These are phyloP conservation scores for Penicillium alfredii DNA, from an alignment of 495 filamentous ascomycete species.

Conservation along the genomic window DNA sequence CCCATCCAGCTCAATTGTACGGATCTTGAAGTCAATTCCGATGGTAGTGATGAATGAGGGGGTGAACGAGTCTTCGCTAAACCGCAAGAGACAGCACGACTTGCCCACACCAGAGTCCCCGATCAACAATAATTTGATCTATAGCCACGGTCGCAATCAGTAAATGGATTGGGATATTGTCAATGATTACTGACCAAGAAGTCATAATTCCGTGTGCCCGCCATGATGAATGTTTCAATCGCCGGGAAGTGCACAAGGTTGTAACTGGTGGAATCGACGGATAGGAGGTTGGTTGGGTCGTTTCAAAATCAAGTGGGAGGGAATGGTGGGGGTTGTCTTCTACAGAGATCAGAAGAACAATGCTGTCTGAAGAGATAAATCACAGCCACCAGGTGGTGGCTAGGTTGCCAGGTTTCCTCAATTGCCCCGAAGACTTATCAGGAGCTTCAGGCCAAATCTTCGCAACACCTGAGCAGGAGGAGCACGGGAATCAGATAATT, in stretches of 20 bases:
- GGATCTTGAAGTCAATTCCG: slow-evolving; percentile 99
- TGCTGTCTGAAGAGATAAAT: too few relatives aligned
- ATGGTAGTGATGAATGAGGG: slow-evolving; percentile 99
- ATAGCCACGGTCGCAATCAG: too few relatives aligned
- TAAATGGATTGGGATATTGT: too few relatives aligned
- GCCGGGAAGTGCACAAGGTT: slow-evolving; percentile 7
- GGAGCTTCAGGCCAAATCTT: slow-evolving; percentile 18
- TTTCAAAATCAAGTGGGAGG: too few relatives aligned
- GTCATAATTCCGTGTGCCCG: slow-evolving; percentile 95
- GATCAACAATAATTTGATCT: slow-evolving; percentile 99
- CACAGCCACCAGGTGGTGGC: slow-evolving; percentile 12
- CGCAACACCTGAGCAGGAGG: too few relatives aligned
- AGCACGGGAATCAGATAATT: too few relatives aligned
- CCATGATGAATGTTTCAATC: slow-evolving; percentile 53
- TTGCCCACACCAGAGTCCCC: slow-evolving; percentile 98
- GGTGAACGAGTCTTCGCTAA: slow-evolving; percentile 97
- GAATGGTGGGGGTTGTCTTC: too few relatives aligned
- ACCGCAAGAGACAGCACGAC: slow-evolving; percentile 95
- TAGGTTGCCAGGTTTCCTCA: slow-evolving; percentile 8
- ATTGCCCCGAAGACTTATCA: too few relatives aligned
- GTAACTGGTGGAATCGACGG: not conserved
- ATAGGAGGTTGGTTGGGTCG: too few relatives aligned
- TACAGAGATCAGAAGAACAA: too few relatives aligned
- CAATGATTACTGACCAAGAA: slow-evolving; percentile 91
- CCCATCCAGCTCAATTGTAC: slow-evolving; percentile 95